These are phyloP conservation scores for Aspergillus hancockii DNA, from an alignment of 495 filamentous ascomycete genomes.

Conservation along the genomic window DNA sequence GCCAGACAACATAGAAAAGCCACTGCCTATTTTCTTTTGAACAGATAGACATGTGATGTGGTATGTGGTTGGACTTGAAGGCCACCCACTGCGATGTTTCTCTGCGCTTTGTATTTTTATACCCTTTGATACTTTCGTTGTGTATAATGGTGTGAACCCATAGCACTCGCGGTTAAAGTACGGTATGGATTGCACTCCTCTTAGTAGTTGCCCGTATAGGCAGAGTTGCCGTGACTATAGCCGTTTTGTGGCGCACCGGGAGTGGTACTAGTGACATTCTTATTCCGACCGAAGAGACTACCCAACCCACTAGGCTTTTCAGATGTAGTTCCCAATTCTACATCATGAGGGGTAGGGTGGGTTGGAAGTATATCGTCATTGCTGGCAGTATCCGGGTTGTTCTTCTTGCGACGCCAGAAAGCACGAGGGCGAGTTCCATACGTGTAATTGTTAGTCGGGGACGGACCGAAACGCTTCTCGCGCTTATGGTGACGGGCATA, in stretches of 20 bases:
- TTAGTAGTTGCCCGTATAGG: constrained; percentile 42
- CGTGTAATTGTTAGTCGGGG: constrained; percentile 76
- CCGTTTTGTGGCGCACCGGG: constrained; percentile 16
- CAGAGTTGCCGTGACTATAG: constrained; percentile 42
- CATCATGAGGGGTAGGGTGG: constrained; percentile 39
- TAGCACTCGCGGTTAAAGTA: neutral
- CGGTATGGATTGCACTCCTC: neutral
- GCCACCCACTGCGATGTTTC: neutral
- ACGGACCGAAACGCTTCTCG: constrained; percentile 78
- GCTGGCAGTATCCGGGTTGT: constrained; percentile 33
- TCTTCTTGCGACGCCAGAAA: constrained; percentile 54
- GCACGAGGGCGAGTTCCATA: constrained; percentile 56
- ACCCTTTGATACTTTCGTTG: neutral
- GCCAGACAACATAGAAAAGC: neutral
- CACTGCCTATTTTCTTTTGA: neutral
- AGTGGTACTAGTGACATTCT: constrained; percentile 16
- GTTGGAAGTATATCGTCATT: constrained; percentile 34
- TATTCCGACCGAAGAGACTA: constrained; percentile 24
- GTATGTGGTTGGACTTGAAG: neutral
- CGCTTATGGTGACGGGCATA: constrained; percentile 71
- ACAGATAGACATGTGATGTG: neutral
- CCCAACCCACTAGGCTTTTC: constrained; percentile 28
- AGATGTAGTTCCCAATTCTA: constrained; percentile 31
- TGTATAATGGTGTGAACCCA: neutral
- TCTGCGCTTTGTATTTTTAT: neutral